A percentile compares a stretch with the other conserved stretches of the same genome.
Conservation (phyloP, 345 rosid genomes). For the Rhodamnia rubescens region DNA sequence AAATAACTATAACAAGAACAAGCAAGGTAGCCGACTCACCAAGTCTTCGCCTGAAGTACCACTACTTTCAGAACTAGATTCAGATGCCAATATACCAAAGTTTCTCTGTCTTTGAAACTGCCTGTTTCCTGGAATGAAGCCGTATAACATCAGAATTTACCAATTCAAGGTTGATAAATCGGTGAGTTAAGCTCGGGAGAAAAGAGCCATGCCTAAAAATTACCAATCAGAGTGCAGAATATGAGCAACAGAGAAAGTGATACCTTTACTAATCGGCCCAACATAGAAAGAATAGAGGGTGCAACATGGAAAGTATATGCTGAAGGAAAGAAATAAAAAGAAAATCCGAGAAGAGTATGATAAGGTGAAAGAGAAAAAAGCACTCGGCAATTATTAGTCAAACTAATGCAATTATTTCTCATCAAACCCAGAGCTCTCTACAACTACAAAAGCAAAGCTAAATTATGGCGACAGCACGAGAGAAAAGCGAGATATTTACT, state of each 20-base stretch:
- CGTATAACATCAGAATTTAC: neutral
- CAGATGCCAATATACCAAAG: constrained; percentile 36
- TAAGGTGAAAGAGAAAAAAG: neutral
- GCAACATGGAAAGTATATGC: neutral
- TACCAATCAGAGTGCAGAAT: neutral
- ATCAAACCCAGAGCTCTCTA: constrained; percentile 14
- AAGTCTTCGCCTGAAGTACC: constrained; percentile 29
- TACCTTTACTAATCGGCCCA: neutral
- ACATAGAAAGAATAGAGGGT: neutral
- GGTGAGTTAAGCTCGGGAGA: neutral
- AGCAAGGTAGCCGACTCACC: constrained; percentile 34
- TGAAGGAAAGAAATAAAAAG: neutral
- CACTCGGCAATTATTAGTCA: neutral
- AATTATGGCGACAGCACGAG: constrained; percentile 29
- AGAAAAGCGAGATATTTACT: neutral
- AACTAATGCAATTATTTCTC: constrained; percentile 20
- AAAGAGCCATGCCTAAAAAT: neutral
- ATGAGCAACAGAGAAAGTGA: neutral
- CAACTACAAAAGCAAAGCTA: constrained; percentile 17
- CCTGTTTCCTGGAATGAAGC: constrained; percentile 48
- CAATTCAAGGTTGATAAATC: neutral
- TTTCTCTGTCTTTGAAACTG: constrained; percentile 25
- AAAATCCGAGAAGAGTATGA: neutral
- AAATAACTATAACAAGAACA: neutral
- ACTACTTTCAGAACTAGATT: constrained; percentile 29